Conservation (phyloP, 805 yeast species). For the Yarrowia osloensis region DNA sequence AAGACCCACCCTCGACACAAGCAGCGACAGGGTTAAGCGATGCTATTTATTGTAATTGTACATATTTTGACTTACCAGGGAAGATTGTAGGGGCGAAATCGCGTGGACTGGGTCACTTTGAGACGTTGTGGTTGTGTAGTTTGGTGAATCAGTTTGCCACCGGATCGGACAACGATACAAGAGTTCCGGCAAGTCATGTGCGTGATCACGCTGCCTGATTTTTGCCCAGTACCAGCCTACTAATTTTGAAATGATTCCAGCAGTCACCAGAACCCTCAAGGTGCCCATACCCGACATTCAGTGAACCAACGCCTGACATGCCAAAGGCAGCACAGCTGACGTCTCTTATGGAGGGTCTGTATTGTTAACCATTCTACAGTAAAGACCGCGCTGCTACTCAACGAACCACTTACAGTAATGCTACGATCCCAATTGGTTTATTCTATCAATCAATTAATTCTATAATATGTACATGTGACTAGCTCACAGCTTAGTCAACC, state of each 20-base stretch:
- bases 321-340: too few species aligned
- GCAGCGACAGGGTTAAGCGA: conserved; percentile 68
- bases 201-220: too few species aligned
- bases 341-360: too few species aligned
- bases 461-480: neutral
- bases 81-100: neutral
- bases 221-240: too few species aligned
- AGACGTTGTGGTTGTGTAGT: neutral
- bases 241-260: too few species aligned
- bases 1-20: conserved; percentile 91
- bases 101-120: neutral
- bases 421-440: neutral
- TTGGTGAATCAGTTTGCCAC: neutral
- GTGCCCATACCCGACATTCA: too few species aligned
- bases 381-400: too few species aligned
- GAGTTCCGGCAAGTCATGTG: too few species aligned
- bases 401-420: too few species aligned
- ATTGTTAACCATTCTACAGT: too few species aligned
- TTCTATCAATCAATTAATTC: neutral
- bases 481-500: conserved; percentile 8
- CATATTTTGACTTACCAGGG: conserved; percentile 1
- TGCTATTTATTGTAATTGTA: conserved; percentile 28
- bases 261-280: too few species aligned
- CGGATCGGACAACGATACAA: neutral
- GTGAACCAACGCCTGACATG: too few species aligned